A percentile compares a stretch with the other conserved stretches of the same genome.
phyloP scores from a whole-genome alignment of 345 rosid genomes.

The Hibiscus syriacus region DNA sequence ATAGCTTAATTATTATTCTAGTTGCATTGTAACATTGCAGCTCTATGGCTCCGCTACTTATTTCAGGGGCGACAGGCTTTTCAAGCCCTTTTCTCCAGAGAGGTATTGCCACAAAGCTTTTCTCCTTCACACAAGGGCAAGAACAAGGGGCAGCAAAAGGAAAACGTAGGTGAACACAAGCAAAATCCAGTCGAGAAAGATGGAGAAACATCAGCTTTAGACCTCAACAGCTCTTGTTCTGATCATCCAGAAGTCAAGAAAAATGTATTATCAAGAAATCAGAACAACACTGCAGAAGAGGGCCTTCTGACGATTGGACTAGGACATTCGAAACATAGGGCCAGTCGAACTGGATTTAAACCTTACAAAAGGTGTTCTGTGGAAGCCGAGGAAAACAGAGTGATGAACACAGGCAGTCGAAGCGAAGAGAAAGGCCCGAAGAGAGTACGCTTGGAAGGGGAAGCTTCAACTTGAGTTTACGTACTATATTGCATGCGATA shows the following conservation, averaged over 20 bases:
- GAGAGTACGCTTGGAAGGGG: constrained; percentile 76
- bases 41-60: neutral
- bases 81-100: constrained; percentile 80
- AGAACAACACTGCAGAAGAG: constrained; percentile 24
- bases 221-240: constrained; percentile 38
- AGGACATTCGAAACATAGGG: constrained; percentile 43
- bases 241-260: constrained; percentile 35
- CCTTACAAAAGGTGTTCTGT: constrained; percentile 86
- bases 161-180: constrained; percentile 24
- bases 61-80: constrained; percentile 84
- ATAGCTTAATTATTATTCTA: neutral
- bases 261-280: constrained; percentile 5
- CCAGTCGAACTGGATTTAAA: constrained; percentile 71
- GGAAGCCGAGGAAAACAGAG: constrained; percentile 67
- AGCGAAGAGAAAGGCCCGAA: constrained; percentile 69
- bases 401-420: constrained; percentile 32
- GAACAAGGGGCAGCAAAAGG: constrained; percentile 9
- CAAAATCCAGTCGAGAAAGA: constrained; percentile 24
- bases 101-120: constrained; percentile 85
- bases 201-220: constrained; percentile 31
- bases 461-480: constrained; percentile 43
- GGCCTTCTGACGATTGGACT: constrained; percentile 50
- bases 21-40: neutral
- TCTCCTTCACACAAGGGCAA: constrained; percentile 39
- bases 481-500: constrained; percentile 19